A percentile compares a stretch with the other conserved stretches of the same genome.
These are phyloP conservation scores for Fusarium protoensiforme DNA, from an alignment of 2,329 filamentous ascomycete genomes.

Conservation along the genomic window DNA sequence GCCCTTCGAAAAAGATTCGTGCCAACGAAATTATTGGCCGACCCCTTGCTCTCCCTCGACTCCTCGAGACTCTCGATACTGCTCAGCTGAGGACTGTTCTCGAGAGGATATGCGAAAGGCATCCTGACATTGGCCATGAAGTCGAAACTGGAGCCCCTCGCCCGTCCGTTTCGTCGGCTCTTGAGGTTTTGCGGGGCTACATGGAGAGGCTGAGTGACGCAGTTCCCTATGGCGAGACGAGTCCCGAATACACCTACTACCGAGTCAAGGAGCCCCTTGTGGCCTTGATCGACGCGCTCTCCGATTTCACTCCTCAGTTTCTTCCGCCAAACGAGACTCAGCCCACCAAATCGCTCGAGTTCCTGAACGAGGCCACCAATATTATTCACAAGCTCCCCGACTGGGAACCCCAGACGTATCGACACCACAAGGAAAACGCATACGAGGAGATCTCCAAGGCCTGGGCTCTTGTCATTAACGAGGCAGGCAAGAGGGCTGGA, in stretches of 20 bases:
- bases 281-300: slow-evolving; percentile 86
- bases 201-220: slow-evolving; percentile 80
- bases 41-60: slow-evolving; percentile 69
- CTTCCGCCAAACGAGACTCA: slow-evolving; percentile 91
- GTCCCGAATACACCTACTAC: slow-evolving; percentile 94
- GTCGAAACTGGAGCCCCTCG: slow-evolving; percentile 85
- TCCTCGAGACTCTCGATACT: slow-evolving; percentile 94
- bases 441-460: slow-evolving; percentile 97
- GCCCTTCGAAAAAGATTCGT: slow-evolving; percentile 72
- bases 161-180: slow-evolving; percentile 83
- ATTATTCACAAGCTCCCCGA: slow-evolving; percentile 90
- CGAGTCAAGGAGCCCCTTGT: slow-evolving; percentile 84
- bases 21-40: slow-evolving; percentile 73
- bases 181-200: slow-evolving; percentile 85
- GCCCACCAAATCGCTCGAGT: slow-evolving; percentile 83
- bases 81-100: slow-evolving; percentile 86
- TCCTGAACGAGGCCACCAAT: slow-evolving; percentile 89
- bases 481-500: slow-evolving; percentile 89
- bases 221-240: slow-evolving; percentile 86
- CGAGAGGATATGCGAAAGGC: slow-evolving; percentile 90
- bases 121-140: slow-evolving; percentile 86
- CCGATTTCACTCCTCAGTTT: slow-evolving; percentile 96
- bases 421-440: slow-evolving; percentile 92
- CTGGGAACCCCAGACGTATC: slow-evolving; percentile 90
- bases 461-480: slow-evolving; percentile 90